Base-by-base conservation (phyloP, 2,329 filamentous ascomycete species). In the Cordyceps cateniannulata region DNA sequence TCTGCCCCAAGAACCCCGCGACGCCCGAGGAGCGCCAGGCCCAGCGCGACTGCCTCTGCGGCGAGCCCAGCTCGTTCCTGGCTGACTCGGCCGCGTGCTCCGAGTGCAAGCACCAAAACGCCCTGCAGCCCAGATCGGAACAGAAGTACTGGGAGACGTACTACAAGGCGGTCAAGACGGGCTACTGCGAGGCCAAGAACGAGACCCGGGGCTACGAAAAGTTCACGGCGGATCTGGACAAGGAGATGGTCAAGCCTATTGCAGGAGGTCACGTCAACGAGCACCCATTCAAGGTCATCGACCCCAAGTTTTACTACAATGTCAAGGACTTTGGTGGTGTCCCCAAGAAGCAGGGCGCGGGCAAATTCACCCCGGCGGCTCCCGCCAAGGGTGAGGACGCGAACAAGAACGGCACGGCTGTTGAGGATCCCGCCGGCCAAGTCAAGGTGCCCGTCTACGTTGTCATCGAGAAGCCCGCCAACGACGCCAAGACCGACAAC, bases 21-120 rank as follows among this genome's bases (percentile, higher is more conserved):
- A 55, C 16, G 2, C 16, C 24, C 10, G 38, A 29, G 24, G 3
- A 45, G 38, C 52, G 35, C 24, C 44, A 14, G 1, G 38, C 38
- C 38, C 52, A 55, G 18, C 52, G 52, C 10, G 52, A 55, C 38
- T 55, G 52, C 9, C 52, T 55, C 9, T 55, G 52, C 25, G 38
- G 7, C 52, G n/a, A 32, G 2, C 16, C 16, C 4, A 55, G 52
- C 38, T 55, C 52, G 5, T 32, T 45, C 18, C 6, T 55, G 8
- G n/a, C 16, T 10, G 52, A 55, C 14, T 22, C 38, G 12, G 40
- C 22, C 22, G 52, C 52, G 8, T 55, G 52, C 52, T 14, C 24
- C 7, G 18, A 55, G 40, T 55, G 52, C 52, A 45, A 55, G 52
- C 3, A 7, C 24, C 18, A 55, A 20, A 44, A 55, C 10, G 52